Base-by-base conservation (phyloP, 129 eudicot species). In the Flaveria bidentis region DNA sequence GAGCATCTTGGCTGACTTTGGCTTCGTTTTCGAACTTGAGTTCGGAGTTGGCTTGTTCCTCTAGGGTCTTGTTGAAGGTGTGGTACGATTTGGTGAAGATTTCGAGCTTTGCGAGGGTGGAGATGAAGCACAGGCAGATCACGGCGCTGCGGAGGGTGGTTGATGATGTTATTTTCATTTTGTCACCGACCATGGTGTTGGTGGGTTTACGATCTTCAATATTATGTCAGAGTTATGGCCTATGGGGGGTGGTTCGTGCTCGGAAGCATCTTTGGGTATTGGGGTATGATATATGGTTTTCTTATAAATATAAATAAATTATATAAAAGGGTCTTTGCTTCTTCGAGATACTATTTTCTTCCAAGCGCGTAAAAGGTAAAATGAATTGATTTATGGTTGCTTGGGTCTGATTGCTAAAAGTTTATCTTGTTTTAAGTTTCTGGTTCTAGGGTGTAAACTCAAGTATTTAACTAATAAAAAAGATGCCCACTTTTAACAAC, bases 1-100 rank as follows among this genome's bases (percentile, higher is more conserved):
- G 88, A 13, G 94, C 96, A 0, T 72, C 50, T 42, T 68, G 57
- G 81, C 13, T 58, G 1, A 90, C 78, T 2, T 0, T 30, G 18
- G 92, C 89, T 0, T 80, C 42, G 8, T 16, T 22, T 60, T 66
- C 14, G 26, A 82, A 75, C 10, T 6, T 5, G 2, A 81, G 46
- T 0, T 57, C 44, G 67, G 57, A 2, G 60, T 1, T 49, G 78
- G 73, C 83, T 44, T 3, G 10, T 1, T 7, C 1, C 0, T 23
- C 13, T 5, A 78, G 9, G 22, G 73, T 18, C 25, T 42, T 50
- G 74, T 63, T 64, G 60, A 80, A 72, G 74, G 50, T 7, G 7
- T 9, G 25, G 33, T 61, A 80, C 3, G 0, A 0, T 2, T 33
- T 17, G 22, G 2, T 0, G 50, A 36, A 80, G 1, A 45, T 72